phyloP scores from a whole-genome alignment of 2,329 filamentous ascomycete species.

The Sporothrix protearum region DNA sequence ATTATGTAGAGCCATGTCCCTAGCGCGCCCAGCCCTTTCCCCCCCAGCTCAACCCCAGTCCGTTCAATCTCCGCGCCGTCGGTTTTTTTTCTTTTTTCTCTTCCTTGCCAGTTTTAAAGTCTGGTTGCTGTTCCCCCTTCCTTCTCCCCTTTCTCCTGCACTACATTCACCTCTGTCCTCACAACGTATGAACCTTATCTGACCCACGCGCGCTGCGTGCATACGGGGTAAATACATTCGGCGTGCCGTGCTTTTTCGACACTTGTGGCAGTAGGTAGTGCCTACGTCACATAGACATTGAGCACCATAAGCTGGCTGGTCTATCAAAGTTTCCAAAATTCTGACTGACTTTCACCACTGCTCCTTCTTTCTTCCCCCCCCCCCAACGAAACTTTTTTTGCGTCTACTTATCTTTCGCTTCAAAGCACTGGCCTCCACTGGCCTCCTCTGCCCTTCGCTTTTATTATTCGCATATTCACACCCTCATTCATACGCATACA shows the following conservation, averaged over 20 bases:
- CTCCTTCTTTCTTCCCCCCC: not conserved
- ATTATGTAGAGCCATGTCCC: not conserved
- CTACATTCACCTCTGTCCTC: not conserved
- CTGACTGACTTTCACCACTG: not conserved
- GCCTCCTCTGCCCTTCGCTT: not conserved
- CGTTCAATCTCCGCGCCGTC: conserved; percentile 12
- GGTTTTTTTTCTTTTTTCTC: not conserved
- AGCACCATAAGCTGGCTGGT: not conserved
- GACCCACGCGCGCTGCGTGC: not conserved
- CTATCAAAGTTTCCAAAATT: not conserved
- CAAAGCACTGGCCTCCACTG: no score
- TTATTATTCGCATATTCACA: not conserved
- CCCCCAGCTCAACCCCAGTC: not conserved
- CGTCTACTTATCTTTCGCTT: not conserved
- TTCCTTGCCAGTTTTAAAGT: not conserved
- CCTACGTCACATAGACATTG: conserved; percentile 4
- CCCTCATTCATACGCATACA: not conserved
- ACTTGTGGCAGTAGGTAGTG: not conserved
- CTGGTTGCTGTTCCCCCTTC: not conserved
- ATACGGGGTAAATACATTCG: not conserved
- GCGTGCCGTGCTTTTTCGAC: not conserved
- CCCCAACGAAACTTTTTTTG: not conserved
- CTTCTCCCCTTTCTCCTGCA: not conserved
- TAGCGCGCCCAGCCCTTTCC: not conserved
- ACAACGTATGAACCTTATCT: not conserved